phyloP scores from a whole-genome alignment of 768 basidiomycete species.

The Nevesoporus exiguus region DNA sequence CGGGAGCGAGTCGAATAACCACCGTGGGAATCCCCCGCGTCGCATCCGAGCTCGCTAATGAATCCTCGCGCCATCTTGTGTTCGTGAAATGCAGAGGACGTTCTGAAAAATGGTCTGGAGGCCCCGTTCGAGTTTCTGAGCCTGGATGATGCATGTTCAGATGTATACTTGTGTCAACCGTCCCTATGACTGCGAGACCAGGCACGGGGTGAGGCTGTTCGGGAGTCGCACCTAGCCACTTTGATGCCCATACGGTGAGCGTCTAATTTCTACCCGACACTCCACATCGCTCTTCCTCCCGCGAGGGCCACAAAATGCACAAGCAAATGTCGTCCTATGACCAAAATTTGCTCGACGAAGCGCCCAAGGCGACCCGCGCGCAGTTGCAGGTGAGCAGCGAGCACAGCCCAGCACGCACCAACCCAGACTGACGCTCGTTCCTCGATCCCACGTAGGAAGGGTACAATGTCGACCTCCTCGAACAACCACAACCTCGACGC shows the following conservation, averaged over 20 bases:
- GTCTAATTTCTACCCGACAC: conserved; percentile 16
- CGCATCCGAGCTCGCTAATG: background rate
- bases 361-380: conserved; percentile 41
- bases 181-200: conserved; percentile 5
- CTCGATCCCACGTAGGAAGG: conserved; percentile 39
- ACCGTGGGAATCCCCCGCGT: conserved; percentile 15
- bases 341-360: conserved; percentile 36
- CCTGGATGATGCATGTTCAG: background rate
- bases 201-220: conserved; percentile 29
- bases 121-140: background rate
- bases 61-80: background rate
- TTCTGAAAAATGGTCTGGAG: background rate
- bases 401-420: conserved; percentile 10
- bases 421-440: background rate
- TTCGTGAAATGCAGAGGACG: background rate
- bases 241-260: conserved; percentile 3
- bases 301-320: background rate
- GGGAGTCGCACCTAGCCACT: too few species aligned
- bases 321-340: conserved; percentile 37
- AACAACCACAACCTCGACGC: conserved; percentile 24
- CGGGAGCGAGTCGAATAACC: background rate
- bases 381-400: conserved; percentile 41
- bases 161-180: background rate
- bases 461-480: conserved; percentile 48
- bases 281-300: background rate